A percentile compares a stretch with the other conserved stretches of the same genome.
These are phyloP conservation scores for Crithidia fasciculata DNA, from an alignment of 208 protist species.

Conservation along the genomic window DNA sequence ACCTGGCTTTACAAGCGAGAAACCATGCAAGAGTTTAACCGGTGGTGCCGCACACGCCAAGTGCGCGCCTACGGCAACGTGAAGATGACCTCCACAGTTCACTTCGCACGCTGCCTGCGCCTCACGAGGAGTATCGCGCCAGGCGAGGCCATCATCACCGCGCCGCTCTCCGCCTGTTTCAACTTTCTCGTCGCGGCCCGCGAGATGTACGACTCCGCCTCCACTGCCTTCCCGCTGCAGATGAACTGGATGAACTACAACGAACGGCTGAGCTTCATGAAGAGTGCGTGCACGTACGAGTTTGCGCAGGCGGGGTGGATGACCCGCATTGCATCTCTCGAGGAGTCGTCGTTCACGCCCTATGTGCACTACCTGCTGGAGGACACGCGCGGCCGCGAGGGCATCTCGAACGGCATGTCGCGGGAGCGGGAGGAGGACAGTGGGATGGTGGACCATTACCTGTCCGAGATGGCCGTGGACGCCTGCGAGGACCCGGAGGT, in stretches of 20 bases:
- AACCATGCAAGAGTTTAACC: slow-evolving; percentile 69
- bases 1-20: slow-evolving; percentile 82
- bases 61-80: slow-evolving; percentile 80
- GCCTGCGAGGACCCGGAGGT: slow-evolving; percentile 85
- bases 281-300: slow-evolving; percentile 58
- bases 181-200: slow-evolving; percentile 77
- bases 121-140: slow-evolving; percentile 51
- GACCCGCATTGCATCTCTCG: slow-evolving; percentile 73
- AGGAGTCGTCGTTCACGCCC: slow-evolving; percentile 73
- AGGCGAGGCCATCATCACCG: slow-evolving; percentile 82
- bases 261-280: slow-evolving; percentile 62
- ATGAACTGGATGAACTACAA: slow-evolving; percentile 92
- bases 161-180: slow-evolving; percentile 67
- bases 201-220: slow-evolving; percentile 65
- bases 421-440: slow-evolving; percentile 79
- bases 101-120: slow-evolving; percentile 82
- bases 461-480: slow-evolving; percentile 87
- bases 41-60: slow-evolving; percentile 67
- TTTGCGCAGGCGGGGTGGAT: slow-evolving; percentile 82
- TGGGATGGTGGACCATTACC: slow-evolving; percentile 73
- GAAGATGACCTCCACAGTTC: slow-evolving; percentile 65
- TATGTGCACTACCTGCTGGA: slow-evolving; percentile 84
- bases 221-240: slow-evolving; percentile 64
- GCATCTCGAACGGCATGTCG: slow-evolving; percentile 75
- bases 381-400: slow-evolving; percentile 85